These are phyloP conservation scores for Candida mattraensis DNA, from an alignment of 805 yeast species.

Conservation along the genomic window DNA sequence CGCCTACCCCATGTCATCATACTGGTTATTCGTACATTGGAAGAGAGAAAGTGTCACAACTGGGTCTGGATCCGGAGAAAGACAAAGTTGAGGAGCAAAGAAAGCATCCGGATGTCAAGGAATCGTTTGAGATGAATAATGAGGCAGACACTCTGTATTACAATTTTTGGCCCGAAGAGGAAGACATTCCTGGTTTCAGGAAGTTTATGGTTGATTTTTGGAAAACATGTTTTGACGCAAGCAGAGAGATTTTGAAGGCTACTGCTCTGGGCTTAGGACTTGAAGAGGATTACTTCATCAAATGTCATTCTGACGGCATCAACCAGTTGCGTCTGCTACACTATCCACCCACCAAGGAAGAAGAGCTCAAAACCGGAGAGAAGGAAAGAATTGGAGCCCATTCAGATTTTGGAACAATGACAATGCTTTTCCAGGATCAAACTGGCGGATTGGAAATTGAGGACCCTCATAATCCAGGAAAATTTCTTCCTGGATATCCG, in stretches of 20 bases:
- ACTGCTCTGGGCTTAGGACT: constrained; percentile 32
- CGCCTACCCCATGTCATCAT: constrained; percentile 20
- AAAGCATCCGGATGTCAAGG: constrained; percentile 31
- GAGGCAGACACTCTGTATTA: constrained; percentile 17
- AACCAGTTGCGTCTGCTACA: constrained; percentile 34
- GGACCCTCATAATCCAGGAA: constrained; percentile 29
- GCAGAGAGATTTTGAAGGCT: constrained; percentile 25
- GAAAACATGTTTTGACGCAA: constrained; percentile 20
- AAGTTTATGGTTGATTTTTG: constrained; percentile 15
- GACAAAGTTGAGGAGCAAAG: constrained; percentile 8
- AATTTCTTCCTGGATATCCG: constrained; percentile 29
- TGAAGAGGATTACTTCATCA: constrained; percentile 28
- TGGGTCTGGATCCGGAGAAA: constrained; percentile 16
- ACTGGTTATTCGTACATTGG: constrained; percentile 28
- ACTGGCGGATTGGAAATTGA: constrained; percentile 40
- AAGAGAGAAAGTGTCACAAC: constrained; percentile 21
- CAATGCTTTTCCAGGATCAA: constrained; percentile 35
- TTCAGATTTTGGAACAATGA: constrained; percentile 37
- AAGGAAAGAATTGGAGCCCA: constrained; percentile 39
- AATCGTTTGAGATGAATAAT: constrained; percentile 34
- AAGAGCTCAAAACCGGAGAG: constrained; percentile 26
- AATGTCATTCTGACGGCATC: constrained; percentile 25
- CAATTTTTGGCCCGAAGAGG: constrained; percentile 27
- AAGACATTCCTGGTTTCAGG: constrained; percentile 29
- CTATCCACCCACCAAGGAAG: constrained; percentile 30